Base-by-base conservation (phyloP, 179 eudicot species). In the Carnegiea gigantea region DNA sequence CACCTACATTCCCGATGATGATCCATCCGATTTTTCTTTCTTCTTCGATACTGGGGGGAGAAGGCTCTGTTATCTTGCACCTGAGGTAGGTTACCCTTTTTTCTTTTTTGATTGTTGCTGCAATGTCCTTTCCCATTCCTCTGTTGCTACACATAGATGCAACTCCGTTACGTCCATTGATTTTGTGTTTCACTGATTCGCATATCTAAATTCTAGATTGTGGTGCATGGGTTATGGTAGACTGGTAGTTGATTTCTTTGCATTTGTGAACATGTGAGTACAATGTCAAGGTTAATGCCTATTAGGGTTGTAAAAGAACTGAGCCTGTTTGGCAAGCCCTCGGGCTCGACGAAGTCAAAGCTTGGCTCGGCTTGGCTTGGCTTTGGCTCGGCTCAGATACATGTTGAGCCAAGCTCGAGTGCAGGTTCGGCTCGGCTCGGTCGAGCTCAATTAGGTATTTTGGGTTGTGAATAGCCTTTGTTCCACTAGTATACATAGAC, bases 41-140 rank as follows among this genome's bases (percentile, higher is more conserved):
- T 96, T 94, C 95, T 95, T 95, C 48, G 98, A 94, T 76, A 92
- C 98, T 77, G 98, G 97, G 24, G 99, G 98, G 67, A 89, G 98
- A 88, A 90, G 99, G 79, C 97, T 95, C 60, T 96, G 99, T 84
- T 96, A 96, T 92, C 92, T 96, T 76, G 98, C 99, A 86, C 99
- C 99, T 0, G 99, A 96, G 97, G 98, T 96, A 80, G 80, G 88
- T 74, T 80, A 53, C 78, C 62, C 5, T 78, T 80, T 80, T 54
- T 23, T 60, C 24, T 62, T 62, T 6, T 62, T 3, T n/a, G 67
- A 23, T 62, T 62, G 23, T 62, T 62, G 26, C 9, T 64, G 73
- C n/a, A 62, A 21, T 77, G 48, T 33, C 23, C 23, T n/a, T 24
- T 48, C 20, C 59, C 65, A 49, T 79, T 15, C 38, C 26, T n/a